These are phyloP conservation scores for Quercus mongolica DNA, from an alignment of 306 rosid genomes.

Conservation along the genomic window DNA sequence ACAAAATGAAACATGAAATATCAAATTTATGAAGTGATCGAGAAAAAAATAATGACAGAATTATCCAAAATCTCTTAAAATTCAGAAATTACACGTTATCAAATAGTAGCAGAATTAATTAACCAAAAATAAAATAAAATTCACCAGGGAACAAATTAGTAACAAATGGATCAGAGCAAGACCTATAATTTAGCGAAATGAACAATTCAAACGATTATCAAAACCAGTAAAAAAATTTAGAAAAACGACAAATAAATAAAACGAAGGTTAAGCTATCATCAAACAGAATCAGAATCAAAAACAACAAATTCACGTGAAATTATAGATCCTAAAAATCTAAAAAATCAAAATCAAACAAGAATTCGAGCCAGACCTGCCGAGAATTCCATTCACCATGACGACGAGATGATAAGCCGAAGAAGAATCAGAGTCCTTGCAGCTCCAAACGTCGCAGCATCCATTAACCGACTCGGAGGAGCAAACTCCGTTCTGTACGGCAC, in stretches of 20 bases:
- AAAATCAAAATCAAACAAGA: not conserved
- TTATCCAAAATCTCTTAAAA: not conserved
- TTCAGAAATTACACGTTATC: not conserved
- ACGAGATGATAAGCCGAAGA: conserved; percentile 86
- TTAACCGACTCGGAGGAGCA: conserved; percentile 55
- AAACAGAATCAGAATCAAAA: not conserved
- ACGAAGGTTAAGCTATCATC: not conserved
- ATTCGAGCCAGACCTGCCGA: conserved; percentile 61
- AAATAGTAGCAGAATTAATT: not conserved
- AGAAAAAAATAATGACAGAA: not conserved
- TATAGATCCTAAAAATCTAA: not conserved
- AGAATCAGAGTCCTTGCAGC: conserved; percentile 61
- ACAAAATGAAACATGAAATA: not conserved
- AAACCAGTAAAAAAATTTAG: not conserved
- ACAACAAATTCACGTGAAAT: conserved; percentile 2
- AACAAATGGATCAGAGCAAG: not conserved
- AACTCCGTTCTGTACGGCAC: conserved; percentile 40
- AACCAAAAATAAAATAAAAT: not conserved
- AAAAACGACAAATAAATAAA: too few species aligned
- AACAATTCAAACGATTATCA: not conserved
- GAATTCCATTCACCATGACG: conserved; percentile 89
- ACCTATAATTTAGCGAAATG: not conserved
- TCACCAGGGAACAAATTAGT: not conserved
- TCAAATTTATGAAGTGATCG: not conserved
- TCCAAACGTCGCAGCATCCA: conserved; percentile 80